phyloP scores from a whole-genome alignment of 768 basidiomycete genomes.

The Tubosaeta sp. region DNA sequence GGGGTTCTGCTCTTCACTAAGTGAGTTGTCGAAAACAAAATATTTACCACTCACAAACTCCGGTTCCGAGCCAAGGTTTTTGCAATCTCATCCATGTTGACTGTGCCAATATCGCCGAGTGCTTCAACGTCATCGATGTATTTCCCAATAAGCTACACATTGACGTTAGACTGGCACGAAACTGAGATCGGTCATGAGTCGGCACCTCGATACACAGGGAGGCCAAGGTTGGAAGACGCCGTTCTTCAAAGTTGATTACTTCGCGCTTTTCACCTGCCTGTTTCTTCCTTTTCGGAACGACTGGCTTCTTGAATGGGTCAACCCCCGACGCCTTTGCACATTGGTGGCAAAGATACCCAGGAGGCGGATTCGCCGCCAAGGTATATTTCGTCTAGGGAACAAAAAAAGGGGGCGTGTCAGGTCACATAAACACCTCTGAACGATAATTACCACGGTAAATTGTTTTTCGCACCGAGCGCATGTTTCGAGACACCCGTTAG shows the following conservation, averaged over 20 bases:
- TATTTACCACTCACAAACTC: constrained; percentile 56
- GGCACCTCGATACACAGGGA: constrained; percentile 75
- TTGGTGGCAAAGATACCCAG: constrained; percentile 78
- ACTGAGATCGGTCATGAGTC: background rate
- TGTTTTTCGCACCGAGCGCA: constrained; percentile 81
- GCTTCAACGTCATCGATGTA: constrained; percentile 89
- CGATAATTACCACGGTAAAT: constrained; percentile 76
- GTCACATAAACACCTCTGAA: background rate
- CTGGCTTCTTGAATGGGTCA: constrained; percentile 84
- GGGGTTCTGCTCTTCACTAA: constrained; percentile 47
- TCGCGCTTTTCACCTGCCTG: constrained; percentile 62
- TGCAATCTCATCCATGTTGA: constrained; percentile 82
- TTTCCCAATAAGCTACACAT: constrained; percentile 65
- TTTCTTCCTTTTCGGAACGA: constrained; percentile 57
- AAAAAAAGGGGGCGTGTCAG: background rate
- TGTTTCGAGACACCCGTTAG: constrained; percentile 71
- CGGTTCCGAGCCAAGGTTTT: constrained; percentile 80
- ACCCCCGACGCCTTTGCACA: constrained; percentile 76
- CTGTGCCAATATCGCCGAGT: constrained; percentile 78
- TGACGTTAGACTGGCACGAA: background rate
- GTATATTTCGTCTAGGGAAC: constrained; percentile 77
- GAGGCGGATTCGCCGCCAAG: constrained; percentile 60
- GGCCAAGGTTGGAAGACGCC: constrained; percentile 64
- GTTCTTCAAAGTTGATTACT: constrained; percentile 66
- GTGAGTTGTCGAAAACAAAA: background rate